Evolutionary conservation across 805 yeast genomes (phyloP).

Genomic region (Metschnikowia shivogae): DNA sequence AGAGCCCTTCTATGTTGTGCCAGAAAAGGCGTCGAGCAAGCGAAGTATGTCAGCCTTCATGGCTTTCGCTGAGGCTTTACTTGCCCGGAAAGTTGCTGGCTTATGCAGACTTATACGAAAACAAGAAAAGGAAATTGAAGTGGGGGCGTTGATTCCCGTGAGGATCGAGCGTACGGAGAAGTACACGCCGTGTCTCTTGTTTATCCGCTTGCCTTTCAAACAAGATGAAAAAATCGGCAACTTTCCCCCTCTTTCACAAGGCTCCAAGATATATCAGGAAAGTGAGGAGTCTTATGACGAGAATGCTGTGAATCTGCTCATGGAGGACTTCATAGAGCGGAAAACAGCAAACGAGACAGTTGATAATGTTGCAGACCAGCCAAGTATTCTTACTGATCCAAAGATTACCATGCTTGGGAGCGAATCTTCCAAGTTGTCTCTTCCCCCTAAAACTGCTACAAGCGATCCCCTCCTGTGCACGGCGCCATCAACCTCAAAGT

Average conservation of each 20-base stretch:
- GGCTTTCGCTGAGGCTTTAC: slow-evolving; percentile 48
- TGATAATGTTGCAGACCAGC: neutral
- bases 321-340: slow-evolving; percentile 31
- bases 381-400: slow-evolving; percentile 10
- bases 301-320: slow-evolving; percentile 16
- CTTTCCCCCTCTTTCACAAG: slow-evolving; percentile 31
- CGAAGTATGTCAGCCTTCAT: slow-evolving; percentile 34
- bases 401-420: slow-evolving; percentile 17
- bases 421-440: slow-evolving; percentile 18
- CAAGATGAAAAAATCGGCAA: slow-evolving; percentile 70
- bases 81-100: slow-evolving; percentile 45
- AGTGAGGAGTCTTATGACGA: neutral
- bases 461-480: slow-evolving; percentile 22
- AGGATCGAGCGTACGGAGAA: slow-evolving; percentile 8
- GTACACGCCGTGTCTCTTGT: slow-evolving; percentile 39
- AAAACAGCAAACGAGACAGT: slow-evolving; percentile 16
- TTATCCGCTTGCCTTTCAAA: slow-evolving; percentile 61
- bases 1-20: slow-evolving; percentile 55
- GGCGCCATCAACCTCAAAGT: slow-evolving; percentile 31
- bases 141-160: slow-evolving; percentile 54
- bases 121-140: slow-evolving; percentile 41
- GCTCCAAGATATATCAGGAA: neutral
- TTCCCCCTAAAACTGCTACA: slow-evolving; percentile 6
- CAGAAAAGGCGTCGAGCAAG: slow-evolving; percentile 25
- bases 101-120: slow-evolving; percentile 62